These are phyloP conservation scores for Barnettozyma californica DNA, from an alignment of 805 yeast species.

Conservation along the genomic window DNA sequence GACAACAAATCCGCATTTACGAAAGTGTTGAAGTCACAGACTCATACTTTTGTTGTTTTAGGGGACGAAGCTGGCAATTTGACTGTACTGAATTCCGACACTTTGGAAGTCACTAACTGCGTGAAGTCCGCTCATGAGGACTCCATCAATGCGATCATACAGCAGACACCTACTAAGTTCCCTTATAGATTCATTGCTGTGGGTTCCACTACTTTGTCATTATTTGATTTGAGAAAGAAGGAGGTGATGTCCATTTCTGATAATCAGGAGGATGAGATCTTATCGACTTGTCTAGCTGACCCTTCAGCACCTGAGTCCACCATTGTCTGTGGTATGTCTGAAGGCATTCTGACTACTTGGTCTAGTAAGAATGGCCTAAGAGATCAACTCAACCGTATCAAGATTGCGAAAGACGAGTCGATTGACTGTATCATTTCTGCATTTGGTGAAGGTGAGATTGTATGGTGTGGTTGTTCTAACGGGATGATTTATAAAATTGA, in stretches of 20 bases:
- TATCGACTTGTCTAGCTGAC: constrained; percentile 67
- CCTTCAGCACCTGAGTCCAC: constrained; percentile 51
- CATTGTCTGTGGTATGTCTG: constrained; percentile 82
- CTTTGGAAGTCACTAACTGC: constrained; percentile 42
- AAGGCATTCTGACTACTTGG: constrained; percentile 88
- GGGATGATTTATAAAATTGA: constrained; percentile 69
- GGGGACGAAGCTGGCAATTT: constrained; percentile 71
- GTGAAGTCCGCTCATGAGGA: constrained; percentile 64
- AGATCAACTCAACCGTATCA: constrained; percentile 78
- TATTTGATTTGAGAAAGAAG: constrained; percentile 67
- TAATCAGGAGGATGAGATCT: constrained; percentile 90
- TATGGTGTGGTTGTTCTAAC: constrained; percentile 78
- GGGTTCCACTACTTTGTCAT: constrained; percentile 78
- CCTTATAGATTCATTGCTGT: constrained; percentile 73
- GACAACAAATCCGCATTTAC: constrained; percentile 23
- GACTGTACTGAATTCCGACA: constrained; percentile 52
- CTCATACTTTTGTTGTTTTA: constrained; percentile 40
- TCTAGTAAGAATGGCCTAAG: constrained; percentile 57
- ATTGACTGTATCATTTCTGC: constrained; percentile 56
- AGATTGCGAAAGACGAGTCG: constrained; percentile 62
- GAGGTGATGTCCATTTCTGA: constrained; percentile 54
- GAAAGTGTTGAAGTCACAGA: constrained; percentile 29
- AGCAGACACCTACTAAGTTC: constrained; percentile 56
- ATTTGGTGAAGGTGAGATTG: constrained; percentile 40
- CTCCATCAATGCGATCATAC: constrained; percentile 68